Conservation (phyloP, 371 early-diverging fungal genomes). For the Paraphysoderma sedebokerense region DNA sequence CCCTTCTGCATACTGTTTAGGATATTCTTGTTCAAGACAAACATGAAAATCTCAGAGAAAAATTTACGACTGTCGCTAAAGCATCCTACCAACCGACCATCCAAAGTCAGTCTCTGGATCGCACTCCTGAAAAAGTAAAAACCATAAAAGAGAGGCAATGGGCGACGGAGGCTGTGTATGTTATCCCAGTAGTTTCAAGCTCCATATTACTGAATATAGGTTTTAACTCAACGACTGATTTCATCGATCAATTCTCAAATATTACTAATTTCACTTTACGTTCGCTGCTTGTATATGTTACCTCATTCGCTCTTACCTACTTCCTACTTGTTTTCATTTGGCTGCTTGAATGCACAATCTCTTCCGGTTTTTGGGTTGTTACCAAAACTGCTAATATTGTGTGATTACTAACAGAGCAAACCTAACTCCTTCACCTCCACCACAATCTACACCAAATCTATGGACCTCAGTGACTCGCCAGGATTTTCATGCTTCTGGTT, state of each 20-base stretch:
- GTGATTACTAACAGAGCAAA: neutral
- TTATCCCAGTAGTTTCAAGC: neutral
- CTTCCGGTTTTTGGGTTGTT: too few relatives aligned
- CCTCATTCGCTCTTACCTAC: too few relatives aligned
- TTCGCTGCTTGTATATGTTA: too few relatives aligned
- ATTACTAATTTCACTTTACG: too few relatives aligned
- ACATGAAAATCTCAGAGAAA: neutral
- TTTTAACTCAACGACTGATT: too few relatives aligned
- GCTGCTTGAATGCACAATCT: neutral
- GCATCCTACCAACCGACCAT: neutral
- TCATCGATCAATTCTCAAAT: too few relatives aligned
- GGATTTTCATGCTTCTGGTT: neutral
- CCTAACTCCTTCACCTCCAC: neutral
- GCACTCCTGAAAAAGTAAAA: neutral
- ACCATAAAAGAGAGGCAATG: conserved; percentile 1
- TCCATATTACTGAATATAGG: too few relatives aligned
- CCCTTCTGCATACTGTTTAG: neutral
- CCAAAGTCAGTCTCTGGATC: neutral
- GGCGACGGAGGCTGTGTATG: neutral
- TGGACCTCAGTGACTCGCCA: neutral
- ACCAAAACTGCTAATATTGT: too few relatives aligned
- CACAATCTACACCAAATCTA: neutral
- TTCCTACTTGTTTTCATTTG: neutral
- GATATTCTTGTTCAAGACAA: neutral
- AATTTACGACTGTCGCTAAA: neutral